These are phyloP conservation scores for Penicillium sp. DNA, from an alignment of 2,329 filamentous ascomycete species.

Conservation along the genomic window DNA sequence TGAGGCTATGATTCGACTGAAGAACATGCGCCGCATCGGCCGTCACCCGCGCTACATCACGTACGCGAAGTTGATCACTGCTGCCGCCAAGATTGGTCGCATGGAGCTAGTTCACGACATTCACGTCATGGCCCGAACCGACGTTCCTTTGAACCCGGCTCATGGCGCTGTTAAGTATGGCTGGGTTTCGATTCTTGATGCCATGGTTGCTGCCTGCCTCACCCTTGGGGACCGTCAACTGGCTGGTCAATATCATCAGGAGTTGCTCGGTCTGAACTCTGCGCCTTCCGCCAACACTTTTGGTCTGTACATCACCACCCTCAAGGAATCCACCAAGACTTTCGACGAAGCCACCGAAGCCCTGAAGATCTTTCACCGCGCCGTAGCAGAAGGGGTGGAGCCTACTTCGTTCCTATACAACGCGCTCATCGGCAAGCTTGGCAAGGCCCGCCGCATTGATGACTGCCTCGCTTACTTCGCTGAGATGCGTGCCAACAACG, in stretches of 20 bases:
- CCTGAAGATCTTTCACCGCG: slow-evolving; percentile 93
- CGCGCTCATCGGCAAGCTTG: slow-evolving; percentile 94
- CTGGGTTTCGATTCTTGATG: slow-evolving; percentile 93
- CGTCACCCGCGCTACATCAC: slow-evolving; percentile 94
- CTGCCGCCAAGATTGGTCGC: slow-evolving; percentile 80
- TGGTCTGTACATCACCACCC: slow-evolving; percentile 96
- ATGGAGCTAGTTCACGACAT: slow-evolving; percentile 81
- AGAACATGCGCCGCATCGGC: slow-evolving; percentile 88
- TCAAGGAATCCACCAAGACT: slow-evolving; percentile 95
- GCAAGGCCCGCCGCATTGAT: slow-evolving; percentile 95
- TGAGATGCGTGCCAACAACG: slow-evolving; percentile 89
- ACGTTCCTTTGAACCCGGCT: slow-evolving; percentile 79
- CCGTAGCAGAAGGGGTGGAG: slow-evolving; percentile 89
- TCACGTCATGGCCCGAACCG: slow-evolving; percentile 79
- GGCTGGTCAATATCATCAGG: slow-evolving; percentile 84
- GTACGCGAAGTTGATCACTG: slow-evolving; percentile 90
- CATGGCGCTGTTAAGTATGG: slow-evolving; percentile 88
- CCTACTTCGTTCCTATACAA: slow-evolving; percentile 98
- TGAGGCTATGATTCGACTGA: slow-evolving; percentile 78
- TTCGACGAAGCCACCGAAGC: slow-evolving; percentile 97
- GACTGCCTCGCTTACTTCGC: slow-evolving; percentile 98
- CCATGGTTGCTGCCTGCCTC: slow-evolving; percentile 91
- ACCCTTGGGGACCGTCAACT: slow-evolving; percentile 74
- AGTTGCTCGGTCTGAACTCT: slow-evolving; percentile 84
- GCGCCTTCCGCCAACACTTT: slow-evolving; percentile 96